Base-by-base conservation (phyloP, 192 early-diverging fungal genomes). In the Coemansia umbellata region DNA sequence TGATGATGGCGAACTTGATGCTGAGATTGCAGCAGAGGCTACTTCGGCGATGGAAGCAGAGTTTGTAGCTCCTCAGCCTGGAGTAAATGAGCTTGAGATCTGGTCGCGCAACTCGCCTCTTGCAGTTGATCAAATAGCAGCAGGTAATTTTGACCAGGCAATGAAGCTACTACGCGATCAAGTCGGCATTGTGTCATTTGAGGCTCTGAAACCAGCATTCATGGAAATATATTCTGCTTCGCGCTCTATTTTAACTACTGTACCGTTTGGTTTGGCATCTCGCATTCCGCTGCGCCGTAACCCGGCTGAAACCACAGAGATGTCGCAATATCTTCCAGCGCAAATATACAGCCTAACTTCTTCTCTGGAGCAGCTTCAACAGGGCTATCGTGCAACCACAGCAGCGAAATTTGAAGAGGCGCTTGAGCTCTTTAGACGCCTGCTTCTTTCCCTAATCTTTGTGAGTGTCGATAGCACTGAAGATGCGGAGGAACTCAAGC, bases 81-180 rank as follows among this genome's bases (percentile, higher is more conserved):
- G 94, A 9, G 77, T 82, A 6, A 78, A 66, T 53, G 83, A 92
- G 55, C 76, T 69, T 9, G 86, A 88, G 10, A 35, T 80, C 9
- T 97, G 93, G 92, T 78, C 82, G 37, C 87, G 88, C 50, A 94
- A 89, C 74, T 96, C 94, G 5, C 73, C 75, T 18, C 74, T 92
- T 48, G 90, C 94, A 11, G 90, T 83, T 0, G 94, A 99, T 69
- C 94, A 96, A 60, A 84, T 95, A 63, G 92, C 93, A 0, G 94
- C 94, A 10, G 96, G 96, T 35, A 85, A 89, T 19, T 97, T 95
- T 66, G 94, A 95, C 55, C 86, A 83, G 24, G 97, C 94, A 2
- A 96, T 99, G 91, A 83, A 89, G 86, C 67, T 94, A 32, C 79
- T 99, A 33, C 92, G 91, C 65, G 81, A 87, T 22, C 94, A 97